These are phyloP conservation scores for Sungouiozyma intestinalis DNA, from an alignment of 805 yeast genomes.

Conservation along the genomic window DNA sequence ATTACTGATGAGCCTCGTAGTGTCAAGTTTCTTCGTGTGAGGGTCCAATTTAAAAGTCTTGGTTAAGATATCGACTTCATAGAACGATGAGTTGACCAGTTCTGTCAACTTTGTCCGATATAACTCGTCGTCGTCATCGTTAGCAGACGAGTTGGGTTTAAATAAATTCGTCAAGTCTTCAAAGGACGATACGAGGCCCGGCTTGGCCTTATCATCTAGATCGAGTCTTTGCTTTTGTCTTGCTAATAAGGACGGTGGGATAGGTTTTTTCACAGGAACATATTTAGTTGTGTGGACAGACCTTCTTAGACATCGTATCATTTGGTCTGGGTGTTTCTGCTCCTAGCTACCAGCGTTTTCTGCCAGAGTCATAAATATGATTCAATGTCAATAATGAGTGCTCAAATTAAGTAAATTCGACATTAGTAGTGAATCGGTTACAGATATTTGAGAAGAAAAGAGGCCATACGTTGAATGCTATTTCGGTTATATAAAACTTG, in stretches of 20 bases:
- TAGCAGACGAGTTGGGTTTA: constrained; percentile 15
- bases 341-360: no score
- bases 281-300: not conserved
- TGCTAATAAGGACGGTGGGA: constrained; percentile 15
- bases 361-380: no score
- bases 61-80: constrained; percentile 7
- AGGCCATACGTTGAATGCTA: no score
- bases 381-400: no score
- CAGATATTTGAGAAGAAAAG: no score
- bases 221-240: constrained; percentile 2
- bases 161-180: constrained; percentile 19
- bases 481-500: no score
- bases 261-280: not conserved
- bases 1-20: constrained; percentile 2
- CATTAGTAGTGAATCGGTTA: no score
- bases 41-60: constrained; percentile 8
- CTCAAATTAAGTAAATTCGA: no score
- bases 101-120: constrained; percentile 5
- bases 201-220: not conserved
- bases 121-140: constrained; percentile 19
- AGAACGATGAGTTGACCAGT: constrained; percentile 10
- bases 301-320: not conserved
- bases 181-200: constrained; percentile 2
- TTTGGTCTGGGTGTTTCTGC: not conserved
- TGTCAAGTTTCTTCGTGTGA: constrained; percentile 1